Evolutionary conservation across 495 filamentous ascomycete genomes (phyloP).

Genomic region (Penicillium paradoxum): DNA sequence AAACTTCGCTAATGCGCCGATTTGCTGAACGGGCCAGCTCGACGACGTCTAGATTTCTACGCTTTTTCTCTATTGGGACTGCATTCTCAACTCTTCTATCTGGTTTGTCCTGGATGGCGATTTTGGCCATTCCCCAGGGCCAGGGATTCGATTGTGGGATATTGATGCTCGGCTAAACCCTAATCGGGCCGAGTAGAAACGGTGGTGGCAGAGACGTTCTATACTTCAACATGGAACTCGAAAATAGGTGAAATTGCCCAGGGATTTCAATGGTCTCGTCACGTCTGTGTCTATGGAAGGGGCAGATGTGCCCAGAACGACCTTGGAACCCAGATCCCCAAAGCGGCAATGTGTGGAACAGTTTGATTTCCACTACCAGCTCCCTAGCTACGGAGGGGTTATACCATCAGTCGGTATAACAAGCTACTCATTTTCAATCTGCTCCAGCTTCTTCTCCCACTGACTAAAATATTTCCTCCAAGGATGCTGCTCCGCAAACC

Average conservation of each 20-base stretch:
- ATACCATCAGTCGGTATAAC: no score
- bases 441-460: slow-evolving; percentile 22
- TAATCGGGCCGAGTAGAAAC: slow-evolving; percentile 21
- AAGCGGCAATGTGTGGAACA: neutral
- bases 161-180: slow-evolving; percentile 43
- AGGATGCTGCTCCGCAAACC: slow-evolving; percentile 51
- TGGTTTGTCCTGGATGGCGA: neutral
- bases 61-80: neutral
- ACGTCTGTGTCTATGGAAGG: neutral
- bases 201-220: no score
- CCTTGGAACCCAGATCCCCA: neutral
- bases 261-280: neutral
- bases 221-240: neutral
- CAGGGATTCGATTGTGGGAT: slow-evolving; percentile 22
- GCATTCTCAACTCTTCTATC: neutral
- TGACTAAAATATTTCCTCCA: slow-evolving; percentile 40
- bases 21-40: slow-evolving; percentile 13
- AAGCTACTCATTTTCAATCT: neutral
- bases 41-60: neutral
- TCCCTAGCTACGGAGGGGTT: no score
- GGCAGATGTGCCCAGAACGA: neutral
- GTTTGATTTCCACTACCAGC: neutral
- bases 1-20: slow-evolving; percentile 30
- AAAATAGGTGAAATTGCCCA: neutral
- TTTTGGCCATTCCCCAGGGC: neutral